These are phyloP conservation scores for Monilinia aucupariae DNA, from an alignment of 2,329 filamentous ascomycete genomes.

Conservation along the genomic window DNA sequence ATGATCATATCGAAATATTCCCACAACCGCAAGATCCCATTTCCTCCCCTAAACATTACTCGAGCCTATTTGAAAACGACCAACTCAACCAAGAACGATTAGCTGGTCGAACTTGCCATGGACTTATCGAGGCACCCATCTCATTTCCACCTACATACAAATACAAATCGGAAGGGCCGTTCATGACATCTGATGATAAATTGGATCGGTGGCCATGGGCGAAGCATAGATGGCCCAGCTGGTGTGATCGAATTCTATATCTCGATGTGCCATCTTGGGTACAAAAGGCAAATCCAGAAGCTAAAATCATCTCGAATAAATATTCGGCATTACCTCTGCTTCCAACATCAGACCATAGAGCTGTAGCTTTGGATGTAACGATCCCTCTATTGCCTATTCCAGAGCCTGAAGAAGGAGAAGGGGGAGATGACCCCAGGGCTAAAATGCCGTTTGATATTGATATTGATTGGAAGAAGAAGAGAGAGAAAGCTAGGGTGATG, in stretches of 20 bases:
- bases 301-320: slow-evolving; percentile 49
- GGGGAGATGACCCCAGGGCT: slow-evolving; percentile 37
- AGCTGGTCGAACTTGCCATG: slow-evolving; percentile 68
- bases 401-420: slow-evolving; percentile 34
- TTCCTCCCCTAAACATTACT: slow-evolving; percentile 56
- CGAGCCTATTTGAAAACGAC: slow-evolving; percentile 64
- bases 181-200: slow-evolving; percentile 37
- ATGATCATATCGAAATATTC: slow-evolving; percentile 51
- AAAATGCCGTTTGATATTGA: slow-evolving; percentile 54
- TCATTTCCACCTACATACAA: slow-evolving; percentile 93
- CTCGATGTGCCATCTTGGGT: slow-evolving; percentile 56
- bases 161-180: slow-evolving; percentile 51
- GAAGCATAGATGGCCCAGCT: slow-evolving; percentile 77
- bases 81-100: slow-evolving; percentile 70
- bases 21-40: slow-evolving; percentile 51
- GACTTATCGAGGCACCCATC: slow-evolving; percentile 68
- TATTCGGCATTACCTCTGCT: slow-evolving; percentile 77
- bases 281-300: slow-evolving; percentile 33
- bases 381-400: slow-evolving; percentile 52
- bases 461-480: slow-evolving; percentile 48
- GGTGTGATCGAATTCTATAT: slow-evolving; percentile 89
- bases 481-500: slow-evolving; percentile 49
- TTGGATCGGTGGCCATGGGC: slow-evolving; percentile 66
- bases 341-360: slow-evolving; percentile 79
- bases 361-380: slow-evolving; percentile 66